These are phyloP conservation scores for Talaromyces thailandensis DNA, from an alignment of 495 filamentous ascomycete genomes.

Conservation along the genomic window DNA sequence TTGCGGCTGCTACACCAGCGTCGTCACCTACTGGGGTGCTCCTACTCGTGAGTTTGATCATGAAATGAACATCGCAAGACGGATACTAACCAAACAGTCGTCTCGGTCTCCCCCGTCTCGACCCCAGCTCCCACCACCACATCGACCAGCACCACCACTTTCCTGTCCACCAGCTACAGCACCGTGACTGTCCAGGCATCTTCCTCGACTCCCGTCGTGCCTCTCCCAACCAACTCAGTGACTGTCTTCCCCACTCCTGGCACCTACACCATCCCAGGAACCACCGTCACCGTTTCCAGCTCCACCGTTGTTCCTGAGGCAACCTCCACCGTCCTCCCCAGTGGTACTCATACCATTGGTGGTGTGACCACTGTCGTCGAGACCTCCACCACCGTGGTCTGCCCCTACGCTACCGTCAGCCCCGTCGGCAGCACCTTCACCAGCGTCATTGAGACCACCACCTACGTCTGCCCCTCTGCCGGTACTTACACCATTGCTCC, in stretches of 20 bases:
- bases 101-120: constrained; percentile 18
- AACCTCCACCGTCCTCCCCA: constrained; percentile 50
- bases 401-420: constrained; percentile 65
- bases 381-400: constrained; percentile 60
- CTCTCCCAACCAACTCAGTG: constrained; percentile 54
- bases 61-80: too few species aligned
- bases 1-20: constrained; percentile 64
- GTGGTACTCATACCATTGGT: constrained; percentile 63
- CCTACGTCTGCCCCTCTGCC: constrained; percentile 67
- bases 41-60: constrained; percentile 50
- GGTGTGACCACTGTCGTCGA: constrained; percentile 69
- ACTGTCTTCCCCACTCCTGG: constrained; percentile 64
- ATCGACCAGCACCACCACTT: constrained; percentile 24
- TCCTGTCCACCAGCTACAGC: constrained; percentile 31
- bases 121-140: constrained; percentile 14
- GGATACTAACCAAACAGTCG: constrained; percentile 12
- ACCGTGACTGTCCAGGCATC: constrained; percentile 27
- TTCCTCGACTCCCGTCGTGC: constrained; percentile 14
- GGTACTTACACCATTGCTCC: constrained; percentile 78
- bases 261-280: constrained; percentile 72
- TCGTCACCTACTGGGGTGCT: constrained; percentile 49
- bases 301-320: constrained; percentile 59
- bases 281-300: constrained; percentile 58
- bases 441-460: constrained; percentile 62
- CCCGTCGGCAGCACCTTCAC: constrained; percentile 51